Conservation (phyloP, 2,329 filamentous ascomycete genomes). For the Cyclaneusma minus region DNA sequence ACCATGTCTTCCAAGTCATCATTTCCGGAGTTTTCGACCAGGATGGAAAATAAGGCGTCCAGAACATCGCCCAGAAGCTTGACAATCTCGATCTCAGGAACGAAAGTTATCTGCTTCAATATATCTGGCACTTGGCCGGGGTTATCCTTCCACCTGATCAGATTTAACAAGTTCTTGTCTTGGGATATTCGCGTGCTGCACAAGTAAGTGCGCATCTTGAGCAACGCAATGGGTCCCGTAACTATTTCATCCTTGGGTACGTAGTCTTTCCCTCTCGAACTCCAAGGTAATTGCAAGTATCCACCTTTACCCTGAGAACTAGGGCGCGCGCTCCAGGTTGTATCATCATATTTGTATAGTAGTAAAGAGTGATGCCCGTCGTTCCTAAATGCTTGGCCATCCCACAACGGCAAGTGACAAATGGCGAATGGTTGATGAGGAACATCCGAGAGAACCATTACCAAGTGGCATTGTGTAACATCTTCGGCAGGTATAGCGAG, state of each 20-base stretch:
- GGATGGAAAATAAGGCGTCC: constrained; percentile 77
- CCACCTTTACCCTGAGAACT: constrained; percentile 60
- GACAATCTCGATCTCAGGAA: constrained; percentile 94
- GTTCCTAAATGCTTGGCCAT: constrained; percentile 72
- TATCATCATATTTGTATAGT: constrained; percentile 84
- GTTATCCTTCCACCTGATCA: constrained; percentile 75
- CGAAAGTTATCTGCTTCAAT: constrained; percentile 74
- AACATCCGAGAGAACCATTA: constrained; percentile 78
- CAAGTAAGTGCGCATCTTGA: constrained; percentile 70
- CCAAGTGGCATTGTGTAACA: constrained; percentile 69
- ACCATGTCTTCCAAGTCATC: constrained; percentile 87
- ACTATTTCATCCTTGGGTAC: constrained; percentile 56
- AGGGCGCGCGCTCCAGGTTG: constrained; percentile 53
- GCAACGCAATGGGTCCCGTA: constrained; percentile 63
- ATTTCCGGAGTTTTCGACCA: constrained; percentile 81
- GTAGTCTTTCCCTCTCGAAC: constrained; percentile 47
- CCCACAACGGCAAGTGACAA: constrained; percentile 88
- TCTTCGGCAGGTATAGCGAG: constrained; percentile 66
- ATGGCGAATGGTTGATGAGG: constrained; percentile 82
- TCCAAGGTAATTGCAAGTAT: constrained; percentile 77
- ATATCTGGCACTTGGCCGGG: constrained; percentile 57
- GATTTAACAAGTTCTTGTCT: constrained; percentile 67
- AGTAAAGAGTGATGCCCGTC: constrained; percentile 72
- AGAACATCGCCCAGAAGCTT: constrained; percentile 84
- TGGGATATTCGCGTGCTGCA: constrained; percentile 94